A percentile compares a stretch with the other conserved stretches of the same genome.
Evolutionary conservation across 805 yeast genomes (phyloP).

Genomic region (Blastobotrys chiropterorum): DNA sequence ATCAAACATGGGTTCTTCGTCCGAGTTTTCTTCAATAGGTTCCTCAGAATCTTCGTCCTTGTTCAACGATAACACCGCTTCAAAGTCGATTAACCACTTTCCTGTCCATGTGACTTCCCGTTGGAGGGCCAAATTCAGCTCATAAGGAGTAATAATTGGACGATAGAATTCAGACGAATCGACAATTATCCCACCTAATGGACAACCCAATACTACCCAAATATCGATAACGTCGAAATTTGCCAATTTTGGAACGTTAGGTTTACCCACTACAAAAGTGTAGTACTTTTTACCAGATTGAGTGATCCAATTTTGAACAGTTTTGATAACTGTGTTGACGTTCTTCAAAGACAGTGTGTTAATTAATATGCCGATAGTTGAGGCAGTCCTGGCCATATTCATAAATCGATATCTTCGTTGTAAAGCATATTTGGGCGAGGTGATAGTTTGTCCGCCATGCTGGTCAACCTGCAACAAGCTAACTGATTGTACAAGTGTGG

Average conservation of each 20-base stretch:
- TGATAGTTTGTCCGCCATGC: slow-evolving; percentile 15
- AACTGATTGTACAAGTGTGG: slow-evolving; percentile 60
- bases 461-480: slow-evolving; percentile 43
- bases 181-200: slow-evolving; percentile 84
- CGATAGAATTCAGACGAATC: slow-evolving; percentile 74
- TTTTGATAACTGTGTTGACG: slow-evolving; percentile 60
- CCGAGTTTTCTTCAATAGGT: no score
- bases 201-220: slow-evolving; percentile 94
- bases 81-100: slow-evolving; percentile 82
- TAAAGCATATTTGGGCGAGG: slow-evolving; percentile 60
- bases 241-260: slow-evolving; percentile 94
- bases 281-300: slow-evolving; percentile 86
- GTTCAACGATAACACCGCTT: slow-evolving; percentile 39
- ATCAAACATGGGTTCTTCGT: slow-evolving; percentile 76
- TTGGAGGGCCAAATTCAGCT: slow-evolving; percentile 70
- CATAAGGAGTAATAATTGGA: slow-evolving; percentile 93
- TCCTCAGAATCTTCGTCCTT: slow-evolving; percentile 16
- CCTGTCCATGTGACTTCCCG: slow-evolving; percentile 86
- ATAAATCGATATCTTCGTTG: slow-evolving; percentile 79
- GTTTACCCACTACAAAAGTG: slow-evolving; percentile 94
- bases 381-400: slow-evolving; percentile 85
- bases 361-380: slow-evolving; percentile 84
- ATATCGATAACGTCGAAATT: slow-evolving; percentile 90
- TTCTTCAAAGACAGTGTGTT: slow-evolving; percentile 81
- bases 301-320: slow-evolving; percentile 53